A percentile compares a stretch with the other conserved stretches of the same genome.
phyloP scores from a whole-genome alignment of 129 eudicot genomes.

The Silybum marianum region DNA sequence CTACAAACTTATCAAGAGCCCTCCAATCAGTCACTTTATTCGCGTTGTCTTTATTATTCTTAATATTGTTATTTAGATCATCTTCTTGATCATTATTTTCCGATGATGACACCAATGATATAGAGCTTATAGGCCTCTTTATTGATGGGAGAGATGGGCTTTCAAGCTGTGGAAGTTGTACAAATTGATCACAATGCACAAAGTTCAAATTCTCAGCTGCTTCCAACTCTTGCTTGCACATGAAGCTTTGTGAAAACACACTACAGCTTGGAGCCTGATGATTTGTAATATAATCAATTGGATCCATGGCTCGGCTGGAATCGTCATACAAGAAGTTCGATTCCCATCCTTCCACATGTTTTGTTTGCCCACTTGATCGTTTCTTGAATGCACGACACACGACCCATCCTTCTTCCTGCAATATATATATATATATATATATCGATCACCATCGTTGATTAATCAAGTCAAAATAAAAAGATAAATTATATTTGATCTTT shows the following conservation, averaged over 20 bases:
- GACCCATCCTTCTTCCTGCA: conserved; percentile 98
- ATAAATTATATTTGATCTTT: background rate
- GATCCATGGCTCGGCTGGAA: conserved; percentile 39
- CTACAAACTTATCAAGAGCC: conserved; percentile 92
- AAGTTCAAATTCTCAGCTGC: conserved; percentile 45
- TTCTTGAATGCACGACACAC: conserved; percentile 97
- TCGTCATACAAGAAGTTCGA: conserved; percentile 61
- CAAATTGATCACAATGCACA: conserved; percentile 48
- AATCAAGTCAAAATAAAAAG: background rate
- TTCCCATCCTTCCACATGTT: conserved; percentile 65
- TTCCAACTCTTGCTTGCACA: conserved; percentile 75
- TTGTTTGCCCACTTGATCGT: conserved; percentile 60
- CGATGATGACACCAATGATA: conserved; percentile 31
- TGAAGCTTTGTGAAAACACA: conserved; percentile 35
- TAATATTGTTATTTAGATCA: conserved; percentile 19
- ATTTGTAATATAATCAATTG: conserved; percentile 48
- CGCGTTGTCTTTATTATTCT: background rate
- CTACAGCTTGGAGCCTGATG: conserved; percentile 41
- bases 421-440: background rate
- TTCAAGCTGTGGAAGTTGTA: conserved; percentile 86
- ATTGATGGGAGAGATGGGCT: conserved; percentile 63
- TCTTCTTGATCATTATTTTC: conserved; percentile 36
- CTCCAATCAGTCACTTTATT: conserved; percentile 83
- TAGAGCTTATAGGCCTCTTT: conserved; percentile 45
- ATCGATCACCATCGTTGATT: background rate